These are phyloP conservation scores for Hymenoscyphus salicellus DNA, from an alignment of 2,329 filamentous ascomycete species.

Conservation along the genomic window DNA sequence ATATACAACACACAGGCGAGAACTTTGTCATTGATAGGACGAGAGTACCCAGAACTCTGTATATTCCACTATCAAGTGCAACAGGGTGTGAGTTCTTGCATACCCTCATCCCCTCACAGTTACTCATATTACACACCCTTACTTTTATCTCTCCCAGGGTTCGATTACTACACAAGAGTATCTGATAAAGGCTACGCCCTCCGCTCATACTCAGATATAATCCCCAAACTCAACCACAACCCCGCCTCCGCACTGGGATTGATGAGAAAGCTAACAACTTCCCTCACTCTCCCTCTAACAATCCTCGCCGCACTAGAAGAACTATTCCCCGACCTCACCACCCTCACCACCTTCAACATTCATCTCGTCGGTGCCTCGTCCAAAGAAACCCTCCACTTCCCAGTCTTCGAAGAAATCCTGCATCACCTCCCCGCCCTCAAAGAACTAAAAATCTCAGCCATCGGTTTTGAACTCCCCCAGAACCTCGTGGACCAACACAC, in stretches of 20 bases:
- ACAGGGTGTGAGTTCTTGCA: constrained; percentile 7
- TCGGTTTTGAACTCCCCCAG: constrained; percentile 17
- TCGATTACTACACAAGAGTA: constrained; percentile 22
- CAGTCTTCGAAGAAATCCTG: constrained; percentile 23
- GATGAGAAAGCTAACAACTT: constrained; percentile 14
- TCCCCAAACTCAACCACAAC: not conserved
- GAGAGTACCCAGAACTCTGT: constrained; percentile 12
- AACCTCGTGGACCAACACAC: not conserved
- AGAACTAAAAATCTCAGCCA: constrained; percentile 8
- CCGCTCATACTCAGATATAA: not conserved
- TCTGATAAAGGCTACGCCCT: constrained; percentile 16
- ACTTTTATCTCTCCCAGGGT: constrained; percentile 5
- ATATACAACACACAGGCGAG: constrained; percentile 10
- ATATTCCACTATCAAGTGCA: constrained; percentile 19
- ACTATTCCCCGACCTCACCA: constrained; percentile 11
- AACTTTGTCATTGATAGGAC: constrained; percentile 12
- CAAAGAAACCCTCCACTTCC: constrained; percentile 16
- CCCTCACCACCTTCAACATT: constrained; percentile 10
- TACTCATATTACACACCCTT: too few species aligned
- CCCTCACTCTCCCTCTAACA: constrained; percentile 19
- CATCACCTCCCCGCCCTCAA: constrained; percentile 20
- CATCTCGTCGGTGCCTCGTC: constrained; percentile 22
- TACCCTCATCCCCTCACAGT: not conserved
- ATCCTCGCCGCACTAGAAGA: constrained; percentile 22
- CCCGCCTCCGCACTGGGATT: constrained; percentile 6